These are phyloP conservation scores for Cucurbita argyrosperma DNA, from an alignment of 306 rosid genomes.

Conservation along the genomic window DNA sequence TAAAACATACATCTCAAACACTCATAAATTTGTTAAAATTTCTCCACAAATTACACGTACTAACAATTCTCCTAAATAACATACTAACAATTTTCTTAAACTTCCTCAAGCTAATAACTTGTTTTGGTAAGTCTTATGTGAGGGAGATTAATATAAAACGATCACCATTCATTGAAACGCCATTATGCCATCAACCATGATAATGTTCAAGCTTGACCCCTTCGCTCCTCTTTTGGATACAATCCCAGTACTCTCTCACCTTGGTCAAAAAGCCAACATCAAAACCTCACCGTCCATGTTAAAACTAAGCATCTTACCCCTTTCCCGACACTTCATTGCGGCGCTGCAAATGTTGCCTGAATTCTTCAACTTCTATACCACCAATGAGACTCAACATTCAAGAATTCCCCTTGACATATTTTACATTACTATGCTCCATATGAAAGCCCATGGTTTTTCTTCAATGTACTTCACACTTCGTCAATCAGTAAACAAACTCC, in stretches of 20 bases:
- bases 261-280: not conserved
- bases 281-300: not conserved
- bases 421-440: not conserved
- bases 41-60: too few relatives aligned
- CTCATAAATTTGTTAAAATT: too few relatives aligned
- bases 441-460: not conserved
- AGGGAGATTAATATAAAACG: too few relatives aligned
- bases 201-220: not conserved
- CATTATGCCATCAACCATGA: too few relatives aligned
- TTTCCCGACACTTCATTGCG: not conserved
- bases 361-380: not conserved
- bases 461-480: not conserved
- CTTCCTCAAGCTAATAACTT: too few relatives aligned
- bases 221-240: not conserved
- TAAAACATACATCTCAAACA: too few relatives aligned
- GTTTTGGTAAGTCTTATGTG: too few relatives aligned
- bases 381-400: not conserved
- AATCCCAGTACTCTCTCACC: not conserved
- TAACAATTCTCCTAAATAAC: too few relatives aligned
- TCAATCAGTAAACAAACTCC: not conserved
- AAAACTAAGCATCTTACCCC: not conserved
- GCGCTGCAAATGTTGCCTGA: not conserved
- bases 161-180: too few relatives aligned
- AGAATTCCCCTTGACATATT: not conserved
- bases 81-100: too few relatives aligned